phyloP scores from a whole-genome alignment of 352 stramenopile genomes.

The Peronospora farinosa region DNA sequence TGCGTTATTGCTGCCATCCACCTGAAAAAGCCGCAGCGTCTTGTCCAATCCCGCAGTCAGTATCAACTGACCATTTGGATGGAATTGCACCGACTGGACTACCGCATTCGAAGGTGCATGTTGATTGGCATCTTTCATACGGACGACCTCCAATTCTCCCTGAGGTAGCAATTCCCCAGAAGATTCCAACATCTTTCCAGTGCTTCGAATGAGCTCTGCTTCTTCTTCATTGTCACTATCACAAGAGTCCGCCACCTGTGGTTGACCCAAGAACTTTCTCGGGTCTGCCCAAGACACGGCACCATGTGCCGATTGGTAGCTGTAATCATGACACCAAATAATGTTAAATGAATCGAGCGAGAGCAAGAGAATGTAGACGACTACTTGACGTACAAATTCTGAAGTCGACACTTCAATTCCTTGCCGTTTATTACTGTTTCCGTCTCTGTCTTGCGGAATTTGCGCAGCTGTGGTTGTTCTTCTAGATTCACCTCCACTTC shows the following conservation, averaged over 20 bases:
- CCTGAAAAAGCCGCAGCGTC: slow-evolving; percentile 89
- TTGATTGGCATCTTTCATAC: slow-evolving; percentile 90
- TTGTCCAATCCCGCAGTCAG: slow-evolving; percentile 90
- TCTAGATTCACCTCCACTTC: slow-evolving; percentile 66
- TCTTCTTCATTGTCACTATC: slow-evolving; percentile 66
- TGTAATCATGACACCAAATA: slow-evolving; percentile 10
- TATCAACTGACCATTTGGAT: slow-evolving; percentile 82
- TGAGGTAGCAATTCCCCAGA: slow-evolving; percentile 52
- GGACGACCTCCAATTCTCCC: slow-evolving; percentile 52
- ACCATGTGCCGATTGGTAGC: slow-evolving; percentile 51
- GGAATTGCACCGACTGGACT: slow-evolving; percentile 87
- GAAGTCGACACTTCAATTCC: slow-evolving; percentile 74
- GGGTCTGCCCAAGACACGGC: slow-evolving; percentile 68
- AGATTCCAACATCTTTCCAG: slow-evolving; percentile 47
- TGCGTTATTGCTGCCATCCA: slow-evolving; percentile 84
- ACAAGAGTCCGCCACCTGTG: slow-evolving; percentile 18
- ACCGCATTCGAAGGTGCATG: slow-evolving; percentile 77
- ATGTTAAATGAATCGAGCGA: neutral
- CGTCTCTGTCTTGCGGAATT: slow-evolving; percentile 74
- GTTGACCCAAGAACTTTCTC: slow-evolving; percentile 53
- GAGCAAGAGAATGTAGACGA: neutral
- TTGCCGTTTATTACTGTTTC: slow-evolving; percentile 59
- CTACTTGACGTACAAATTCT: slow-evolving; percentile 56
- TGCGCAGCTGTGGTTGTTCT: slow-evolving; percentile 63
- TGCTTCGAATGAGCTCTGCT: slow-evolving; percentile 45